These are phyloP conservation scores for Sisymbrium altissimum DNA, from an alignment of 345 rosid genomes.

Conservation along the genomic window DNA sequence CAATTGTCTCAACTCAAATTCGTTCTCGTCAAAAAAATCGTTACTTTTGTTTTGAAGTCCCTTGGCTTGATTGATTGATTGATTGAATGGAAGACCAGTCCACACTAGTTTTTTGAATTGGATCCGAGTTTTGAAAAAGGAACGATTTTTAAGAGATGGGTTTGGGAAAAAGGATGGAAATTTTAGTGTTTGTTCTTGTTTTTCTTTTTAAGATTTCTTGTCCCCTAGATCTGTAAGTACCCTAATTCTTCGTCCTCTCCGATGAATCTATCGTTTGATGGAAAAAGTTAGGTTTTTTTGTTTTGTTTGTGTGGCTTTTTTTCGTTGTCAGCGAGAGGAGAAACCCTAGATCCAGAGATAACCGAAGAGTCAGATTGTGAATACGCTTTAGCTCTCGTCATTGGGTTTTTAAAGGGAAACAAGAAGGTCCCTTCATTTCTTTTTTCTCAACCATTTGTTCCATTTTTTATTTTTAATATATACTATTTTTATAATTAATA, in stretches of 20 bases:
- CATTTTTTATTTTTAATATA: not conserved
- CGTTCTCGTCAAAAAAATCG: conserved; percentile 22
- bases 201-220: not conserved
- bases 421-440: conserved; percentile 11
- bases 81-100: conserved; percentile 27
- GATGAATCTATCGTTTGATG: conserved; percentile 10
- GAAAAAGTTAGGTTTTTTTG: conserved; percentile 1
- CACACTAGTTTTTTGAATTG: conserved; percentile 39
- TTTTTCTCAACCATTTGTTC: conserved; percentile 13
- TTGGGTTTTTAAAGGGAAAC: conserved; percentile 19
- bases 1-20: conserved; percentile 31
- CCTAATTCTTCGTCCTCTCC: conserved; percentile 28
- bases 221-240: conserved; percentile 29
- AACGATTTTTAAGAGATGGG: not conserved
- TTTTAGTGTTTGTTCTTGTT: conserved; percentile 12
- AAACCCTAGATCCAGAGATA: conserved; percentile 71
- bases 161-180: conserved; percentile 9
- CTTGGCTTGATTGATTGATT: conserved; percentile 20
- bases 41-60: conserved; percentile 20
- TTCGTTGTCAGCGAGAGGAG: conserved; percentile 14
- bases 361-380: conserved; percentile 36
- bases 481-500: conserved; percentile 6
- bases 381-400: not conserved
- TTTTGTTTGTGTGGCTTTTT: conserved; percentile 14
- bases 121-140: conserved; percentile 31